Base-by-base conservation (phyloP, 352 stramenopile genomes). In the Phytopythium sindhum region DNA sequence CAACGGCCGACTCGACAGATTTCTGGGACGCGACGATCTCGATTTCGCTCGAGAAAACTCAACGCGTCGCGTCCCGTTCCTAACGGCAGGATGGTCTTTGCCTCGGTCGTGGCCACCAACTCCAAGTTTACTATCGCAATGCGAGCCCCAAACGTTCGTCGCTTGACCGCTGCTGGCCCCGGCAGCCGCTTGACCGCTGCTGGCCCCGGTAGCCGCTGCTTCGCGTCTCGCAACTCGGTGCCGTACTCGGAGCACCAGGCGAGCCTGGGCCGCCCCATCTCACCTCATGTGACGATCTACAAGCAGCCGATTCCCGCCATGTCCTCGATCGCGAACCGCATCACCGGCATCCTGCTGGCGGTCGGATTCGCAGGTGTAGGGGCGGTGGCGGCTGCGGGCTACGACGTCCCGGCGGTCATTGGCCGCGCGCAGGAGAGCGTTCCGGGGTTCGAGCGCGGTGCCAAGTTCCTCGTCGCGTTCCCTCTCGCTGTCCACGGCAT, bases 201-300 rank as follows among this genome's bases (percentile, higher is more conserved):
- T 35, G 31, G 31, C 48, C 37, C 31, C 53, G 51, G 17, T 3
- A 19, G n/a, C 28, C 23, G 37, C n/a, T 24, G 37, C n/a, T 33
- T 31, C 8, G 37, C 31, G 12, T n/a, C 53, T n/a, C 55, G 37
- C 37, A 37, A 24, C 37, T 31, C 28, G 11, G 10, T 24, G 39
- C 66, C 69, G 50, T 98, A 98, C 70, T 92, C 83, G 31, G 72
- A 90, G 63, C 82, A 84, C 28, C 95, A 97, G 81, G 80, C 86
- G 26, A 75, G 83, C 45, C 90, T 95, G 23, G 93, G 91, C 19
- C 90, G 93, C 33, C 96, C 96, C 15, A 75, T 99, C 15, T 98
- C 91, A 57, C 97, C 97, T n/a, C 93, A 99, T 74, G 94, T 99
- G 44, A 96, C 85, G 52, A 96, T 98, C 71, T 99, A 99, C 81